Conservation (phyloP, 176 grass and related monocot genomes). For the Carex littledalei region DNA sequence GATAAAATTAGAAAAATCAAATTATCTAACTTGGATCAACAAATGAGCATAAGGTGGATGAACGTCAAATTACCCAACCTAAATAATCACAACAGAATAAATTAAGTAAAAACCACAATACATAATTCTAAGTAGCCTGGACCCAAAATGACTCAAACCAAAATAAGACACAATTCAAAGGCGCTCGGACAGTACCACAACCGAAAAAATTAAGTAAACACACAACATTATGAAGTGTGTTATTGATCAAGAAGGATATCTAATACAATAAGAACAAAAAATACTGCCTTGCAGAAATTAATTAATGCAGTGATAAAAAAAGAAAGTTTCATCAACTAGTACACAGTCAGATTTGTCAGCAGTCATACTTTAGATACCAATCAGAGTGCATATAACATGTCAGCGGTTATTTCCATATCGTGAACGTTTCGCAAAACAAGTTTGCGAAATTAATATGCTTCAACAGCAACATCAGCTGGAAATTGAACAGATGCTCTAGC, state of each 20-base stretch:
- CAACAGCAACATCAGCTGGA: not conserved
- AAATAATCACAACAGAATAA: no score
- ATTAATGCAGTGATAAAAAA: not conserved
- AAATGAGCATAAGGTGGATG: not conserved
- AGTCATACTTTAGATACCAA: not conserved
- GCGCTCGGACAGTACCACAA: not conserved
- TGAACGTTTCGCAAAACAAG: not conserved
- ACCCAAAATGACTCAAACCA: not conserved
- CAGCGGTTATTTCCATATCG: not conserved
- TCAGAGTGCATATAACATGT: not conserved
- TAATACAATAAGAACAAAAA: not conserved
- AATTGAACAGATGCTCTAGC: not conserved
- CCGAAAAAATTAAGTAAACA: not conserved
- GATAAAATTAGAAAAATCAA: not conserved
- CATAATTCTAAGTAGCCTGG: not conserved
- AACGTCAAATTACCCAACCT: not conserved
- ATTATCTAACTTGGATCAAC: not conserved
- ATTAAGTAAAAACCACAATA: not conserved
- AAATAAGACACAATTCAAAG: not conserved
- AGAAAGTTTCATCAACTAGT: not conserved
- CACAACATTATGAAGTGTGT: not conserved
- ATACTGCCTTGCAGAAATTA: no score
- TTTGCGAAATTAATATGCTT: not conserved
- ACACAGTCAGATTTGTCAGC: not conserved
- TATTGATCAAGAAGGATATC: not conserved